A percentile compares a stretch with the other conserved stretches of the same genome.
Evolutionary conservation across 306 rosid species (phyloP).

Genomic region (Citrullus mucosospermus): DNA sequence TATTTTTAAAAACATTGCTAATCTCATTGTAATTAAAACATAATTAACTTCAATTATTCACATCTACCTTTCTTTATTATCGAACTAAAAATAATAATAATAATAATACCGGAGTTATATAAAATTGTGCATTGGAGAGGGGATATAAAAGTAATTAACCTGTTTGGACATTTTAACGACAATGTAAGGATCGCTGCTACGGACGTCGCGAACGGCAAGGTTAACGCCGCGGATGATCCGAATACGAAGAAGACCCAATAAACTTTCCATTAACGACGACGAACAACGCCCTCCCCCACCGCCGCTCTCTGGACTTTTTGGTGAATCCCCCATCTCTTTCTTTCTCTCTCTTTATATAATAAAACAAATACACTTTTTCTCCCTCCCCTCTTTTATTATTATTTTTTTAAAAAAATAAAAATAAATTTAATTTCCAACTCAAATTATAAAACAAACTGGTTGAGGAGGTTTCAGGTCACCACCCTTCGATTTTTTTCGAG

Average conservation of each 20-base stretch:
- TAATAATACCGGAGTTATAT: too few relatives aligned
- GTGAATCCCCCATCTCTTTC: slow-evolving; percentile 1
- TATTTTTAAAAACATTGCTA: too few relatives aligned
- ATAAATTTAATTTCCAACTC: not conserved
- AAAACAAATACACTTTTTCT: not conserved
- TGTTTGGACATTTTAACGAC: slow-evolving; percentile 45
- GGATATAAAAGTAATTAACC: not conserved
- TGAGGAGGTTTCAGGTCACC: not conserved
- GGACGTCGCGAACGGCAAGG: slow-evolving; percentile 65
- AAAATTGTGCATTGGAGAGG: too few relatives aligned
- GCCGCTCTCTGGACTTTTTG: not conserved
- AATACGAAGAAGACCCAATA: slow-evolving; percentile 50
- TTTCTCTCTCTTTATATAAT: not conserved
- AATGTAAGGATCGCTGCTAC: slow-evolving; percentile 48
- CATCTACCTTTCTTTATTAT: too few relatives aligned
- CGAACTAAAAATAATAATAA: too few relatives aligned
- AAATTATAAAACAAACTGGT: not conserved
- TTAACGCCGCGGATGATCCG: slow-evolving; percentile 56
- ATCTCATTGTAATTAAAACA: too few relatives aligned
- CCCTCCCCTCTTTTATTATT: not conserved
- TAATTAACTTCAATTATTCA: too few relatives aligned
- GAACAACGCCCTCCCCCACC: not conserved
- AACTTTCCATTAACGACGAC: slow-evolving; percentile 21
- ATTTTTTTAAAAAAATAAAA: too few relatives aligned
- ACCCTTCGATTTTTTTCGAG: not conserved